Evolutionary conservation across 352 stramenopile genomes (phyloP).

Genomic region (Plasmopara halstedii): DNA sequence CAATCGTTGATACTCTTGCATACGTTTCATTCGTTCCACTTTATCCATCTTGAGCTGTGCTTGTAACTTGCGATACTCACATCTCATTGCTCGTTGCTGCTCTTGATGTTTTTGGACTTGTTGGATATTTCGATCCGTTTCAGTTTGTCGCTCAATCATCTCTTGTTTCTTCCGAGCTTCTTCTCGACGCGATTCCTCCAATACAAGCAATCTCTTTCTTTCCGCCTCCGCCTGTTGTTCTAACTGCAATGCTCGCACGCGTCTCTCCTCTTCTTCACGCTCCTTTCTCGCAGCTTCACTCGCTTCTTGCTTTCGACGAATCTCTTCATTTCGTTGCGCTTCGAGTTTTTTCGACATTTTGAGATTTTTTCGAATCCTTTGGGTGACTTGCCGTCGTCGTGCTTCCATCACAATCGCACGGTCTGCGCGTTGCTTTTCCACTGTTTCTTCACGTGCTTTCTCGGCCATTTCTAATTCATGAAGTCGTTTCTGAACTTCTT

Average conservation of each 20-base stretch:
- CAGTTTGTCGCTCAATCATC: constrained; percentile 49
- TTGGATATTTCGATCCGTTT: constrained; percentile 63
- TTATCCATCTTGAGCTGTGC: constrained; percentile 85
- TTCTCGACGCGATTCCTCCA: constrained; percentile 61
- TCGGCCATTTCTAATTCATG: constrained; percentile 60
- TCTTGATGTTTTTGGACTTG: constrained; percentile 64
- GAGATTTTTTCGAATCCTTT: constrained; percentile 65
- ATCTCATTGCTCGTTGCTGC: constrained; percentile 67
- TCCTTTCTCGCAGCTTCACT: constrained; percentile 47
- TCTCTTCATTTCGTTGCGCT: constrained; percentile 53
- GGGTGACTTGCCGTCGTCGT: constrained; percentile 40
- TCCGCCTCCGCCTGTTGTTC: constrained; percentile 68
- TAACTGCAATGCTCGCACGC: constrained; percentile 41
- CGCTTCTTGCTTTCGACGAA: constrained; percentile 46
- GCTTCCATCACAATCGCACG: constrained; percentile 62
- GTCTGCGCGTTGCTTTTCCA: constrained; percentile 63
- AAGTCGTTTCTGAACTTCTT: constrained; percentile 53
- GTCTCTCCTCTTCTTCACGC: constrained; percentile 55
- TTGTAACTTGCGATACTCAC: constrained; percentile 77
- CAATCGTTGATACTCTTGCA: constrained; percentile 88
- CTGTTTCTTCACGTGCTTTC: constrained; percentile 53
- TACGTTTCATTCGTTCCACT: constrained; percentile 87
- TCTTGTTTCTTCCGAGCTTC: constrained; percentile 69
- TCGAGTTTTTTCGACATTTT: constrained; percentile 58
- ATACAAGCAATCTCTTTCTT: constrained; percentile 56